Base-by-base conservation (phyloP, 495 filamentous ascomycete genomes). In the Thermochaetoides thermophila region DNA sequence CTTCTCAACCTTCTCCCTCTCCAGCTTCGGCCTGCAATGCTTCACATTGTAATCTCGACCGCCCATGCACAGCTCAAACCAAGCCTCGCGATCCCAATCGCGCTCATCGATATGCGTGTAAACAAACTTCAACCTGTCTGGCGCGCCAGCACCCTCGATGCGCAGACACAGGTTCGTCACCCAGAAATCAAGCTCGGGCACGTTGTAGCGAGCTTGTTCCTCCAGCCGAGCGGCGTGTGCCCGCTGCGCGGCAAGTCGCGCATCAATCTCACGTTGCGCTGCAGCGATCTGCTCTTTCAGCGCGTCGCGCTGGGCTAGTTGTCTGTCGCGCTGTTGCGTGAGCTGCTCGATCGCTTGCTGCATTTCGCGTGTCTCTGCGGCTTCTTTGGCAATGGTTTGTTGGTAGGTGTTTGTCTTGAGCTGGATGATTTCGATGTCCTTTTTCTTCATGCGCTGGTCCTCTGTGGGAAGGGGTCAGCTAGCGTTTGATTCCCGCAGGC, bases 181-280 rank as follows among this genome's bases (percentile, higher is more conserved):
- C 91, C 91, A 97, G 55, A 97, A 96, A 24, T 84, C 78, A 24
- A 96, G 65, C 54, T 97, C 89, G 2, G 89, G 89, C 27, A 78
- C 69, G 55, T 96, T 94, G 39, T 81, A 77, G 26, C 82, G 69
- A 22, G 78, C 67, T 56, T 95, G 87, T 18, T 74, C 64, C 50
- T 91, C 80, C 17, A 86, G 48, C 39, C 80, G 68, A 31, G 71
- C 66, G 17, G 61, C 57, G 48, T 68, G 59, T 35, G 59, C 60
- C 15, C 61, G 49, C 53, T 73, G 64, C 34, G 60, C 55, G 13
- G 69, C 60, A 31, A 73, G 42, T 29, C 61, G 46, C 34, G 56
- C 54, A 48, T 70, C 46, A 57, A 80, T 64, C 55, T 75, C 66
- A 43, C 71, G 74, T 40, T 91, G 83, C 2, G 77, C 75, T 34